A percentile compares a stretch with the other conserved stretches of the same genome.
These are phyloP conservation scores for Verticillium zaregamsianum DNA, from an alignment of 2,329 filamentous ascomycete species.

Conservation along the genomic window DNA sequence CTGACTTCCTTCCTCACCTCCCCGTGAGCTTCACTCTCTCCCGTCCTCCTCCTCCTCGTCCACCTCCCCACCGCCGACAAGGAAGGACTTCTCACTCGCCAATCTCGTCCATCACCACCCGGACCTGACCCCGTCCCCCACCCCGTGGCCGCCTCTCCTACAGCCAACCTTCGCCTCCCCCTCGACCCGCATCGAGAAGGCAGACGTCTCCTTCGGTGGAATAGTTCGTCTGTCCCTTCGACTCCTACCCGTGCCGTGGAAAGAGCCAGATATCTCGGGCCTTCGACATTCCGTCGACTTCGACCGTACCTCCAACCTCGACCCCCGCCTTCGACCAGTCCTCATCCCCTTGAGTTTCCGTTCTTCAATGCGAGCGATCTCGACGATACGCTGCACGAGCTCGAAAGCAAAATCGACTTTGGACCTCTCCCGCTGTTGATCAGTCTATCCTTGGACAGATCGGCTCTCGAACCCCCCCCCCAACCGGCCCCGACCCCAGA, in stretches of 20 bases:
- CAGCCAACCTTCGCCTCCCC: slow-evolving; percentile 1
- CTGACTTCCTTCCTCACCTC: background rate
- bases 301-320: background rate
- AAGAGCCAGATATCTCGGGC: background rate
- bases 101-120: background rate
- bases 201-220: slow-evolving; percentile 2
- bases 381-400: background rate
- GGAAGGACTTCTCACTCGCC: background rate
- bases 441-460: background rate
- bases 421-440: background rate
- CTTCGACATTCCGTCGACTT: background rate
- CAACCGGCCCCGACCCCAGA: background rate
- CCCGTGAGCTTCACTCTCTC: slow-evolving; percentile 1
- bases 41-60: background rate
- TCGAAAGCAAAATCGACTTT: background rate
- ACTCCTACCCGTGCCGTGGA: background rate
- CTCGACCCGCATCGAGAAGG: background rate
- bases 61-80: background rate
- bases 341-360: background rate
- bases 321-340: background rate
- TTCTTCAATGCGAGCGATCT: slow-evolving; percentile 2
- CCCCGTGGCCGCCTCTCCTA: slow-evolving; percentile 1
- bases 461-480: background rate
- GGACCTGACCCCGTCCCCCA: background rate
- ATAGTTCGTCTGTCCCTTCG: background rate